phyloP scores from a whole-genome alignment of 768 basidiomycete species.

The Thelephora ganbajun region DNA sequence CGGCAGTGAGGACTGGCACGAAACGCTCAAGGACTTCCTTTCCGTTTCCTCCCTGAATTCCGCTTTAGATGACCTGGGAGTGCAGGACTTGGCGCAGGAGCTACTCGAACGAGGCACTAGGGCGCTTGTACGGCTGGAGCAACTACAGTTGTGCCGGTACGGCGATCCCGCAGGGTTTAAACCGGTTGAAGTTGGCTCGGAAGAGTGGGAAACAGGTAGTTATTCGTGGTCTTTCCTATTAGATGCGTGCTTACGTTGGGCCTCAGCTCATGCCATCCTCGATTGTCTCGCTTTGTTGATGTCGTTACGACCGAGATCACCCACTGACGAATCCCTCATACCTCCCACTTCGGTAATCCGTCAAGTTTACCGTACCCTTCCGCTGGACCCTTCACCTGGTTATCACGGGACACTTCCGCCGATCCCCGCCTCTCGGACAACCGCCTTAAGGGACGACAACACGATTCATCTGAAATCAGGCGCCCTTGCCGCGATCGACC shows the following conservation, averaged over 20 bases:
- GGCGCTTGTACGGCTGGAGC: conserved; percentile 50
- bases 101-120: conserved; percentile 50
- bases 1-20: no score
- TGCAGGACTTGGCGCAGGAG: conserved; percentile 58
- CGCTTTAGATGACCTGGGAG: conserved; percentile 42
- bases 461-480: conserved; percentile 49
- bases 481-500: conserved; percentile 1
- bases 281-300: conserved; percentile 55
- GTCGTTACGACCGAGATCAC: conserved; percentile 54
- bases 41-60: conserved; percentile 42
- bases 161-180: conserved; percentile 29
- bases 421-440: conserved; percentile 24
- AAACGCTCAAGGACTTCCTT: conserved; percentile 38
- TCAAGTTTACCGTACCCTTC: conserved; percentile 58
- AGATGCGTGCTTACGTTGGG: neutral
- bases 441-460: conserved; percentile 60
- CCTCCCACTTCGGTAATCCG: conserved; percentile 56
- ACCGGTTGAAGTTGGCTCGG: conserved; percentile 47
- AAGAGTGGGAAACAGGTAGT: conserved; percentile 77
- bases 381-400: conserved; percentile 40
- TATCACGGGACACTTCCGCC: conserved; percentile 64
- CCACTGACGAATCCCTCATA: conserved; percentile 30
- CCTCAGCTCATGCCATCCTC: conserved; percentile 55
- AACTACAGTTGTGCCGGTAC: conserved; percentile 48
- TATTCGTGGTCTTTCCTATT: neutral